Evolutionary conservation across 164 flowering plant species (phyloP).

Genomic region (Berberis thunbergii): DNA sequence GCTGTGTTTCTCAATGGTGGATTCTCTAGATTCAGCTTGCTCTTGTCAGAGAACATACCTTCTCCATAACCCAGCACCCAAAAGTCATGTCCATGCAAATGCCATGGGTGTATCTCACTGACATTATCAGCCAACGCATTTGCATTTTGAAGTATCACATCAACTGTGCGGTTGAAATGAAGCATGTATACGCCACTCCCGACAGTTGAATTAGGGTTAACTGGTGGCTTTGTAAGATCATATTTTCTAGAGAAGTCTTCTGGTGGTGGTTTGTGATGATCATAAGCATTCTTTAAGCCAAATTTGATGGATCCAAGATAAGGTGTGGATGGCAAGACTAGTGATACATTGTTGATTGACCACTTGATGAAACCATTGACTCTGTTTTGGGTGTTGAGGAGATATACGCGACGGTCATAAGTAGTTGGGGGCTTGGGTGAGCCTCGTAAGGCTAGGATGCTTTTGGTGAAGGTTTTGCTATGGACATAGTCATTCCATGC

Average conservation of each 20-base stretch:
- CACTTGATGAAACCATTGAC: background rate
- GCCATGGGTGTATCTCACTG: constrained; percentile 5
- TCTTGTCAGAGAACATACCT: constrained; percentile 1
- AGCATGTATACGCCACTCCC: background rate
- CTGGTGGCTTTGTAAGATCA: background rate
- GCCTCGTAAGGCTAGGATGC: background rate
- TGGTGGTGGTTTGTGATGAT: background rate
- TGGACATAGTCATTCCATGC: background rate
- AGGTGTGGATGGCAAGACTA: background rate
- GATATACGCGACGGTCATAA: background rate
- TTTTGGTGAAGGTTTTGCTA: background rate
- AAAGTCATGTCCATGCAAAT: constrained; percentile 2
- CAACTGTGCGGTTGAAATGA: background rate
- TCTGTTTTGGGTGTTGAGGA: constrained; percentile 1
- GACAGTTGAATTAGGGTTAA: background rate
- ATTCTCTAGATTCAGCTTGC: background rate
- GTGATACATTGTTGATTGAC: background rate
- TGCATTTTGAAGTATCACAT: constrained; percentile 1
- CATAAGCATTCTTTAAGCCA: background rate
- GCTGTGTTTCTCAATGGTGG: constrained; percentile 1
- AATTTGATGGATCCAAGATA: background rate
- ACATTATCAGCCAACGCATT: background rate
- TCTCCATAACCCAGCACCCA: background rate
- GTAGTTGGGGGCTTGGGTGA: background rate
- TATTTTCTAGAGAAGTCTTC: background rate